Conservation (phyloP, 179 eudicot genomes). For the Beta macrorhiza region DNA sequence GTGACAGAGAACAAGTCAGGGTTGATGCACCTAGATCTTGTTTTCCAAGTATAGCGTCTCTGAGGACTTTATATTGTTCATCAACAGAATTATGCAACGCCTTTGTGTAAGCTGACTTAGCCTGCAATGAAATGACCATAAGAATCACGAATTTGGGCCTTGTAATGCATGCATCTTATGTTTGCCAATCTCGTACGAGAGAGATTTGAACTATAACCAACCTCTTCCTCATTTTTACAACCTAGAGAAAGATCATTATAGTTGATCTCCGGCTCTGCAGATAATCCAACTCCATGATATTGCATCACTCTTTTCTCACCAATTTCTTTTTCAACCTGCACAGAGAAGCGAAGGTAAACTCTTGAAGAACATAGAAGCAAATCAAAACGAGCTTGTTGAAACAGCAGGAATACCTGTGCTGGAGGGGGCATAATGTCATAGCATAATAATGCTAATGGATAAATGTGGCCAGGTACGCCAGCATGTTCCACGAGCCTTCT, state of each 20-base stretch:
- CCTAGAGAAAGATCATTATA: constrained; percentile 49
- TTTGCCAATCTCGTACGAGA: neutral
- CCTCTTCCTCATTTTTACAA: constrained; percentile 66
- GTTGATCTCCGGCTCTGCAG: constrained; percentile 59
- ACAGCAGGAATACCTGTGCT: constrained; percentile 31
- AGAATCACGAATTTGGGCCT: neutral
- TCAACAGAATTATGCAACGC: constrained; percentile 52
- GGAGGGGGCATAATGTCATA: constrained; percentile 59
- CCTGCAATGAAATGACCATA: constrained; percentile 45
- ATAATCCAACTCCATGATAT: constrained; percentile 81
- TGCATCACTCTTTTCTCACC: constrained; percentile 85
- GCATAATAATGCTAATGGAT: constrained; percentile 79
- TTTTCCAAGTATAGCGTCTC: constrained; percentile 60
- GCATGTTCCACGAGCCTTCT: constrained; percentile 86
- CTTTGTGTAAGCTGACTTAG: constrained; percentile 51
- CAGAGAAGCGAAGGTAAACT: constrained; percentile 14
- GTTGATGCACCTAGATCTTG: constrained; percentile 67
- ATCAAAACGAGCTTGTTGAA: neutral
- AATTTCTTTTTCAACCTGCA: constrained; percentile 91
- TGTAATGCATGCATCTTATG: neutral
- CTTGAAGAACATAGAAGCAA: neutral
- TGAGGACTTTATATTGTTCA: constrained; percentile 65
- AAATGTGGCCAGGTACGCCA: constrained; percentile 85
- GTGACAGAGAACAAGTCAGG: constrained; percentile 57
- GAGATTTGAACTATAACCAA: constrained; percentile 28